Evolutionary conservation across 2,329 filamentous ascomycete genomes (phyloP), one percentile per base, ranked within the genome.

Genomic region (Diaporthe citriasiana): DNA sequence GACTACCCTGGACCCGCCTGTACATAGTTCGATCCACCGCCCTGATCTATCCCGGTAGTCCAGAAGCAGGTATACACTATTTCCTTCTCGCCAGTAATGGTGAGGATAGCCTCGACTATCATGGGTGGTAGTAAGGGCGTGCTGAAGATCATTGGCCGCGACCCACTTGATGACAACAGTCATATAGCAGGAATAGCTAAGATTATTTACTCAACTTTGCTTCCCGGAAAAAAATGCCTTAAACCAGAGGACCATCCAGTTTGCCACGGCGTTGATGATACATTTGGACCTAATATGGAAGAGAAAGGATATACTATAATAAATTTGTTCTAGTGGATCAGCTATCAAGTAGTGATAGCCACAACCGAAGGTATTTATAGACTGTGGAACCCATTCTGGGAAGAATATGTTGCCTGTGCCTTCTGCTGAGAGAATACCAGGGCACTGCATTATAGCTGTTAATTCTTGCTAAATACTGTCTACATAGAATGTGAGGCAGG

Each of bases 371-470:
- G 33, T 12, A 40, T 59, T 6, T 40, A 59, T 8, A n/a, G 56
- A 12, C 56, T 12, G 2, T 5, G 25, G 35, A 59, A 59, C 22
- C 33, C 56, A 9, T 59, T 59, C 22, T 12, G 56, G 6, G 35
- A 40, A 22, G 35, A 59, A 0, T 59, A 33, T 7, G 22, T 5
- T 40, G n/a, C 38, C 22, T 25, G n/a, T 15, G 35, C 35, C 12
- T 38, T 59, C 33, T 22, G 35, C 22, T 59, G 22, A 40, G n/a
- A 17, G 25, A 4, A 9, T 15, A n/a, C 3, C 55, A 38, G 9
- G 3, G 0, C 10, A 3, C 4, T 15, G 9, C 7, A n/a, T 10
- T 1, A 4, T 15, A 3, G 13, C 5, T 22, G 17, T n/a, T 10
- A 17, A 8, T 4, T 40, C 1, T 3, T 25, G 35, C 56, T 59